Conservation (phyloP, 192 early-diverging fungal genomes). For the Coemansia interrupta region DNA sequence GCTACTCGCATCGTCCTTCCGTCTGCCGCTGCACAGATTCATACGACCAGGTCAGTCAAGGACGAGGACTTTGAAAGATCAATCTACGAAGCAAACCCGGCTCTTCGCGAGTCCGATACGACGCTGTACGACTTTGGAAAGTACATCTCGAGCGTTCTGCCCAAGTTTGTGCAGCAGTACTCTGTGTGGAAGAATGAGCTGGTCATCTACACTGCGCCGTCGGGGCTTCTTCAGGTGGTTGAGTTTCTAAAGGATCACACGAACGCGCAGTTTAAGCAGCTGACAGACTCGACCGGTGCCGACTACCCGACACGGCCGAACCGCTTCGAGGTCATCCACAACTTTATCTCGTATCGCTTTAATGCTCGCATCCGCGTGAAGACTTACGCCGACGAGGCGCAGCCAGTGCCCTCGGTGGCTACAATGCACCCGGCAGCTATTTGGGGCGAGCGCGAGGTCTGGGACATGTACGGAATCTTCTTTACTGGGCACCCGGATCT, state of each 20-base stretch:
- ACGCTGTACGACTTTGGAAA: constrained; percentile 82
- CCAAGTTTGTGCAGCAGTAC: constrained; percentile 95
- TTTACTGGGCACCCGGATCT: constrained; percentile 95
- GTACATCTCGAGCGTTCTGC: constrained; percentile 79
- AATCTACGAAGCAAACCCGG: constrained; percentile 36
- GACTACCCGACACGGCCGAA: constrained; percentile 89
- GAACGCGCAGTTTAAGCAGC: constrained; percentile 87
- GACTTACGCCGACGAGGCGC: constrained; percentile 89
- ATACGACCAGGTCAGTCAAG: constrained; percentile 19
- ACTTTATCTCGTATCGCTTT: constrained; percentile 79
- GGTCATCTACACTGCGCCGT: constrained; percentile 88
- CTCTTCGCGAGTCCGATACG: constrained; percentile 31
- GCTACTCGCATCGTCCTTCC: background rate
- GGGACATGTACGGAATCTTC: constrained; percentile 98
- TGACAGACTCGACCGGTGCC: constrained; percentile 82
- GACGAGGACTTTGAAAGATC: constrained; percentile 40
- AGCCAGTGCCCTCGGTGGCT: constrained; percentile 85
- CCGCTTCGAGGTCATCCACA: constrained; percentile 97
- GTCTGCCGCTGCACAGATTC: constrained; percentile 17
- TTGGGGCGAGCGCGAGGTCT: constrained; percentile 98
- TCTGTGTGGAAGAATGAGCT: constrained; percentile 98
- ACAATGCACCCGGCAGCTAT: constrained; percentile 80
- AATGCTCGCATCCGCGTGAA: constrained; percentile 96
- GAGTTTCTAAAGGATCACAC: constrained; percentile 93
- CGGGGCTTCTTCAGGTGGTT: constrained; percentile 70